phyloP scores from a whole-genome alignment of 805 yeast species.

The Groenewaldozyma salmanticensis region DNA sequence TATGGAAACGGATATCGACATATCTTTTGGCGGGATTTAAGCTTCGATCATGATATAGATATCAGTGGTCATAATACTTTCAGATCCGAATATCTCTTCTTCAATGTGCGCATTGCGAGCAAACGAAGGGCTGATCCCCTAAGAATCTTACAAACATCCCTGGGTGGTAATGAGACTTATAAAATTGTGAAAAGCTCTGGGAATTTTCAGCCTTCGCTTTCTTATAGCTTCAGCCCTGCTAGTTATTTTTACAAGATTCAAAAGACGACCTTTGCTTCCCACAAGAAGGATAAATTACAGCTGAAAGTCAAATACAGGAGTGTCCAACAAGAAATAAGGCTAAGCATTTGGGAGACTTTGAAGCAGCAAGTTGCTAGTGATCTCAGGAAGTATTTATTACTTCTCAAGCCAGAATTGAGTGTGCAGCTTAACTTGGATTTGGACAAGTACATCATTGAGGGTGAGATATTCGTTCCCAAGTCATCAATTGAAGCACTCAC shows the following conservation, averaged over 20 bases:
- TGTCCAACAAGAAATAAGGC: background rate
- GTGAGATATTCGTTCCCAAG: slow-evolving; percentile 21
- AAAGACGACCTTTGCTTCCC: background rate
- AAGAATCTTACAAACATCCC: background rate
- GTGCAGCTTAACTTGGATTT: slow-evolving; percentile 2
- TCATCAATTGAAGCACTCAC: slow-evolving; percentile 19
- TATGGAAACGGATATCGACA: background rate
- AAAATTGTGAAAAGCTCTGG: background rate
- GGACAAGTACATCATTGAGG: slow-evolving; percentile 1
- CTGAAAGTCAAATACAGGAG: background rate
- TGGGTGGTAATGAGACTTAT: background rate
- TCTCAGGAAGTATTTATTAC: background rate
- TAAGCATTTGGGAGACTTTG: background rate
- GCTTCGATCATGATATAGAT: background rate
- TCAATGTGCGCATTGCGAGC: background rate
- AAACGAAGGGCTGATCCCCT: background rate
- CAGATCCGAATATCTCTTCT: background rate
- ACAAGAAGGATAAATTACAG: background rate
- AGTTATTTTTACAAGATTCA: background rate
- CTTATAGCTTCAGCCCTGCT: background rate
- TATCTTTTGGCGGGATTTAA: background rate
- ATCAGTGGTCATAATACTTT: no score
- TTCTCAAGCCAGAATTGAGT: background rate
- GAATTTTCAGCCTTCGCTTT: background rate
- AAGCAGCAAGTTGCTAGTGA: background rate